A percentile compares a stretch with the other conserved stretches of the same genome.
Evolutionary conservation across 352 stramenopile genomes (phyloP).

Genomic region (Phytophthora pini): DNA sequence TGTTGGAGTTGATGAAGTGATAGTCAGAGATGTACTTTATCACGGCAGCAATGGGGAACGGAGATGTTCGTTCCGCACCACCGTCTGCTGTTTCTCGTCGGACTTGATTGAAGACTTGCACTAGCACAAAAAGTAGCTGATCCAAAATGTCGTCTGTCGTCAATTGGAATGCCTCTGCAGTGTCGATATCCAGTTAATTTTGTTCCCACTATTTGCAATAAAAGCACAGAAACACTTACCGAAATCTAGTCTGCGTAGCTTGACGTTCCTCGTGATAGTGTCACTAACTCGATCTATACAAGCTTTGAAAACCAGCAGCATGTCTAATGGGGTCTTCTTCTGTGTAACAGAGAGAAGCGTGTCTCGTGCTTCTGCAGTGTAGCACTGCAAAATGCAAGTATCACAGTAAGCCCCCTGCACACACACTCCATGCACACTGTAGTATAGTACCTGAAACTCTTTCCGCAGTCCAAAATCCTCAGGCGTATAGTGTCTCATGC

Average conservation of each 20-base stretch:
- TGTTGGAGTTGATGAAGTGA: constrained; percentile 88
- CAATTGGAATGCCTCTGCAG: constrained; percentile 58
- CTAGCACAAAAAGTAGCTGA: constrained; percentile 71
- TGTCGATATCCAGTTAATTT: constrained; percentile 2
- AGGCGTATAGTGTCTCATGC: constrained; percentile 67
- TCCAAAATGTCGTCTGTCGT: constrained; percentile 87
- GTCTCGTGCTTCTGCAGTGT: constrained; percentile 47
- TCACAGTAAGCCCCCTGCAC: not conserved
- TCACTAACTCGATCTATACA: constrained; percentile 73
- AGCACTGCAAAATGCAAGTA: constrained; percentile 39
- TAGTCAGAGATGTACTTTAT: constrained; percentile 80
- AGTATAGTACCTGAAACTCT: constrained; percentile 64
- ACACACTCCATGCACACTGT: not conserved
- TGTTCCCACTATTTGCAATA: not conserved
- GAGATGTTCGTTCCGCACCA: constrained; percentile 12
- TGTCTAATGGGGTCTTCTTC: constrained; percentile 75
- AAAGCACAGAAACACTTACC: constrained; percentile 32
- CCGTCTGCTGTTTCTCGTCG: constrained; percentile 3
- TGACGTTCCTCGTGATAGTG: constrained; percentile 59
- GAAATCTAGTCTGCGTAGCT: constrained; percentile 55
- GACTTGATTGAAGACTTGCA: constrained; percentile 56
- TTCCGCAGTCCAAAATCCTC: constrained; percentile 73
- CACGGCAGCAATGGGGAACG: constrained; percentile 62
- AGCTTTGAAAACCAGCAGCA: constrained; percentile 74
- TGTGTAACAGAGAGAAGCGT: constrained; percentile 41